Evolutionary conservation across 768 basidiomycete species (phyloP), one percentile per base, ranked within the genome.

Genomic region (Russula sp.): DNA sequence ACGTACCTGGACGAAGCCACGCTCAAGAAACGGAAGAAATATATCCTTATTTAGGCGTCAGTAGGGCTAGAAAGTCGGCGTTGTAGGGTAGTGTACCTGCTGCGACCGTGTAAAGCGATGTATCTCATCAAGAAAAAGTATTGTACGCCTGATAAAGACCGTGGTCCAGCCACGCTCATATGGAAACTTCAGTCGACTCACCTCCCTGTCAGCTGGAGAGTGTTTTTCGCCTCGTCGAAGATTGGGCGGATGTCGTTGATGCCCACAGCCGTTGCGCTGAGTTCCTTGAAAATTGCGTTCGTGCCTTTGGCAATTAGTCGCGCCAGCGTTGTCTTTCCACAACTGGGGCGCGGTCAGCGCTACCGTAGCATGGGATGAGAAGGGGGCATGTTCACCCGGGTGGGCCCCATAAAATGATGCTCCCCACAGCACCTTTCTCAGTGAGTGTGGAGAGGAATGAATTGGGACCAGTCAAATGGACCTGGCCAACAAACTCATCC

Each of bases 91-190:
- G 39, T 13, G 32, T 61, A 84, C 86, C 73, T 90, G 88, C 65
- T 87, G 85, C 7, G 81, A 75, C 66, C 82, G 86, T 70, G 83
- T 88, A 69, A 88, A 90, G 1, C 90, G 83, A 74, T 92, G 91
- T 14, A 93, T 84, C 72, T 93, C 91, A 67, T 94, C 92, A 59
- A 93, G 73, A 70, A 93, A 93, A 14, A 93, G 68, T 38, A 90
- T 75, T 0, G 90, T 93, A 65, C 80, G 79, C 65, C 87, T 90
- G 61, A 7, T 2, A 34, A 14, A 20, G 51, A 14, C 3, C 16
- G 22, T 47, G 38, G 16, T 42, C 16, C 48, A 59, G 51, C 25
- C 29, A 55, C 36, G 22, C 35, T 38, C 49, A 51, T 16, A 32
- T 38, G 35, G 25, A 55, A 25, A 29, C 32, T 16, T 36, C 32